These are phyloP conservation scores for Nowakowskiella sp. DNA, from an alignment of 192 early-diverging fungal genomes.

Conservation along the genomic window DNA sequence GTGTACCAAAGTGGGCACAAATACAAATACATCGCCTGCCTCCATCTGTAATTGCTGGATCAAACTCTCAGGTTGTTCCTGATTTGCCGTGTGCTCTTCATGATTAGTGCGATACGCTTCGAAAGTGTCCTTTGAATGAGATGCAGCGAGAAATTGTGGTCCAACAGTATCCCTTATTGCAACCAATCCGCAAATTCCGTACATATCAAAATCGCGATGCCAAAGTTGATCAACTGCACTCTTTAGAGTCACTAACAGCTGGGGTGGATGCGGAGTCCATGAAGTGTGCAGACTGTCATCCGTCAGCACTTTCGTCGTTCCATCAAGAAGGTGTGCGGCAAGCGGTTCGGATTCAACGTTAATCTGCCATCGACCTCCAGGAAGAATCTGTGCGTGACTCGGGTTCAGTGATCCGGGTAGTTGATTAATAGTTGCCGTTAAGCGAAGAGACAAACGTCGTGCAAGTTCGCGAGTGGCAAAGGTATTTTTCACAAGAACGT, in stretches of 20 bases:
- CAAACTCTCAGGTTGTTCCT: neutral
- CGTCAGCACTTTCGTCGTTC: neutral
- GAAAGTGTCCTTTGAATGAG: neutral
- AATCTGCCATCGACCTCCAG: neutral
- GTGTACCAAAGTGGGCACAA: neutral
- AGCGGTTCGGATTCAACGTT: neutral
- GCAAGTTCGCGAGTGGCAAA: neutral
- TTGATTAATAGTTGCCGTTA: neutral
- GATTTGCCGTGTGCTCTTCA: neutral
- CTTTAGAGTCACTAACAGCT: neutral
- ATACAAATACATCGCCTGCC: neutral
- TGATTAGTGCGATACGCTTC: too few species aligned
- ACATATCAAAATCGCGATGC: conserved; percentile 1
- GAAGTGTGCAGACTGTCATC: neutral
- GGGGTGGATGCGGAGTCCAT: neutral
- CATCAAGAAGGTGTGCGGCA: neutral
- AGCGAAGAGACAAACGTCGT: neutral
- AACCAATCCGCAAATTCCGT: neutral
- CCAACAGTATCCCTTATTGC: neutral
- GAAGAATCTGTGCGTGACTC: neutral
- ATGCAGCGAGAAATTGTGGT: neutral
- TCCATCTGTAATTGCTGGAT: neutral
- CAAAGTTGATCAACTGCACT: neutral
- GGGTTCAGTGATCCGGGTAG: neutral
- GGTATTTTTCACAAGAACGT: neutral